These are phyloP conservation scores for Calonectria henricotiae DNA, from an alignment of 2,329 filamentous ascomycete species.

Conservation along the genomic window DNA sequence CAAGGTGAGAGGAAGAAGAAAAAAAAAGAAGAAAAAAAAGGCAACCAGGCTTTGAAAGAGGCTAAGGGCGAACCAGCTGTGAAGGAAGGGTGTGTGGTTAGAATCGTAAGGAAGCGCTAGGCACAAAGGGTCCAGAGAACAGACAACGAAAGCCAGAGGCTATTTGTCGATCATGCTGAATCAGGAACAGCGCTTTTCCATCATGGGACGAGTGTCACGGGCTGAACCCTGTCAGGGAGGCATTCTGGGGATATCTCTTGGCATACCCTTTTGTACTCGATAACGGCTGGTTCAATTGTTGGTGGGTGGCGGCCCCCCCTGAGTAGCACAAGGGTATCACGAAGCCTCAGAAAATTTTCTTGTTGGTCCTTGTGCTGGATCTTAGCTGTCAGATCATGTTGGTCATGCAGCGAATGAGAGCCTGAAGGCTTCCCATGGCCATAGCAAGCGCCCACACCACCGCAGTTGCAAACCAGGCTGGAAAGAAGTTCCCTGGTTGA, in stretches of 20 bases:
- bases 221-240: slow-evolving; percentile 42
- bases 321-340: slow-evolving; percentile 38
- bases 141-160: slow-evolving; percentile 30
- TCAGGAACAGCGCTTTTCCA: slow-evolving; percentile 45
- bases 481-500: slow-evolving; percentile 11
- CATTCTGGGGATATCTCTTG: slow-evolving; percentile 54
- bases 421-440: background rate
- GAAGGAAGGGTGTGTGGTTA: slow-evolving; percentile 46
- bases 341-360: slow-evolving; percentile 39
- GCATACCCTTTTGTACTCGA: slow-evolving; percentile 39
- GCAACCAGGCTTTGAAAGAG: background rate
- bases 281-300: slow-evolving; percentile 43
- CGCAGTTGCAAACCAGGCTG: slow-evolving; percentile 34
- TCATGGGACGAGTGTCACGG: slow-evolving; percentile 40
- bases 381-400: slow-evolving; percentile 50
- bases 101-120: slow-evolving; percentile 5
- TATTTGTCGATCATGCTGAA: slow-evolving; percentile 50
- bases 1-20: slow-evolving; percentile 21
- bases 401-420: slow-evolving; percentile 44
- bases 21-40: slow-evolving; percentile 37
- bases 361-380: slow-evolving; percentile 36
- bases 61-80: slow-evolving; percentile 2
- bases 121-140: background rate
- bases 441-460: slow-evolving; percentile 32
- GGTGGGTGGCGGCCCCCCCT: slow-evolving; percentile 33